These are phyloP conservation scores for Verticillium zaregamsianum DNA, from an alignment of 2,329 filamentous ascomycete species.

Conservation along the genomic window DNA sequence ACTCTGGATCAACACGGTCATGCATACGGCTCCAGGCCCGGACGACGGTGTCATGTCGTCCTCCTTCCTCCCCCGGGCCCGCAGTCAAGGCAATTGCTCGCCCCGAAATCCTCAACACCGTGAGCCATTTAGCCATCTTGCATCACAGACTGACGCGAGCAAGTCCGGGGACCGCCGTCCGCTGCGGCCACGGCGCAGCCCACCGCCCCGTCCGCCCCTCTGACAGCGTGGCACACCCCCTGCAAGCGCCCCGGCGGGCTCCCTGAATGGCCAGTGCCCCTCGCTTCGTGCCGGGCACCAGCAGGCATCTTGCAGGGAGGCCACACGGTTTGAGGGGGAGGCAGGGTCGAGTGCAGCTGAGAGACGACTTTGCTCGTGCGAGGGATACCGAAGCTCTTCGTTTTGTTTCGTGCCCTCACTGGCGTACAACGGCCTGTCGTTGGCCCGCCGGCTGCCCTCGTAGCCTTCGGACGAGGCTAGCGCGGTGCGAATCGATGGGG, in stretches of 20 bases:
- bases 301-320: neutral
- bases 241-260: neutral
- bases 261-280: neutral
- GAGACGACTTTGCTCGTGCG: neutral
- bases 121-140: neutral
- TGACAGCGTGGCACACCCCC: neutral
- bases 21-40: too few species aligned
- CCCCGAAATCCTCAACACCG: neutral
- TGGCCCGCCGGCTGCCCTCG: neutral
- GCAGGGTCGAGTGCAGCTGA: neutral
- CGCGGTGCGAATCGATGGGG: neutral
- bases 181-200: neutral
- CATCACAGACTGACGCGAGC: neutral
- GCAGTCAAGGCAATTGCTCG: too few species aligned
- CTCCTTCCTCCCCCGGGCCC: neutral
- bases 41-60: neutral
- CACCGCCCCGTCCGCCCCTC: neutral
- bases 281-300: slow-evolving; percentile 1
- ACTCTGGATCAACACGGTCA: neutral
- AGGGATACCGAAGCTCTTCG: neutral
- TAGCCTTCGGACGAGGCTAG: neutral
- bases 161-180: neutral
- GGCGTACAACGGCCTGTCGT: neutral
- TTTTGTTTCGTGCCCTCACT: neutral
- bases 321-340: neutral